These are phyloP conservation scores for Jacaranda copaia DNA, from an alignment of 257 asterid genomes.

Conservation along the genomic window DNA sequence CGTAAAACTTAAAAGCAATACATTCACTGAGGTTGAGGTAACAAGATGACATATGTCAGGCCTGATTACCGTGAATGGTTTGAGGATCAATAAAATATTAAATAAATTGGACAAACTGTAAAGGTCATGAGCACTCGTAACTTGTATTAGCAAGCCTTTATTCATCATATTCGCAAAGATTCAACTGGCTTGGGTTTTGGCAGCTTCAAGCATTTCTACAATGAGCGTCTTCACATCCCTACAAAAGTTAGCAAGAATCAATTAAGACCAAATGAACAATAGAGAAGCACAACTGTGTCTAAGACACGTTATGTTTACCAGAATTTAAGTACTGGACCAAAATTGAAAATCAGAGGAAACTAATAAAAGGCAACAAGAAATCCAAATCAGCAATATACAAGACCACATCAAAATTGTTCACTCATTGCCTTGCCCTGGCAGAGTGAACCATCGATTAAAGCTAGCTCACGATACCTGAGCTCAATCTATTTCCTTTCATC, in stretches of 20 bases:
- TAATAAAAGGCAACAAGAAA: neutral
- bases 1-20: too few relatives aligned
- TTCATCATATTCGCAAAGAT: neutral
- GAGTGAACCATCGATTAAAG: neutral
- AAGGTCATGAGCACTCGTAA: neutral
- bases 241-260: slow-evolving; percentile 11
- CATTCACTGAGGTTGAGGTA: too few relatives aligned
- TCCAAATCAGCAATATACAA: neutral
- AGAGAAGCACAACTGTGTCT: neutral
- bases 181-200: slow-evolving; percentile 55
- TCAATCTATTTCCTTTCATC: neutral
- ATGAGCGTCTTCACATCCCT: slow-evolving; percentile 91
- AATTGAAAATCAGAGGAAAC: neutral
- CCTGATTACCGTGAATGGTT: too few relatives aligned
- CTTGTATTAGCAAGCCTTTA: neutral
- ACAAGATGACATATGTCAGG: too few relatives aligned
- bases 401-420: neutral
- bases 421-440: neutral
- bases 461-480: neutral
- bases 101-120: too few relatives aligned
- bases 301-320: neutral
- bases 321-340: neutral
- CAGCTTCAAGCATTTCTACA: slow-evolving; percentile 92
- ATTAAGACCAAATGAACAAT: neutral
- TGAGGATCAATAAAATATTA: too few relatives aligned